These are phyloP conservation scores for Stipa capillata DNA, from an alignment of 176 grass and related monocot species.

Conservation along the genomic window DNA sequence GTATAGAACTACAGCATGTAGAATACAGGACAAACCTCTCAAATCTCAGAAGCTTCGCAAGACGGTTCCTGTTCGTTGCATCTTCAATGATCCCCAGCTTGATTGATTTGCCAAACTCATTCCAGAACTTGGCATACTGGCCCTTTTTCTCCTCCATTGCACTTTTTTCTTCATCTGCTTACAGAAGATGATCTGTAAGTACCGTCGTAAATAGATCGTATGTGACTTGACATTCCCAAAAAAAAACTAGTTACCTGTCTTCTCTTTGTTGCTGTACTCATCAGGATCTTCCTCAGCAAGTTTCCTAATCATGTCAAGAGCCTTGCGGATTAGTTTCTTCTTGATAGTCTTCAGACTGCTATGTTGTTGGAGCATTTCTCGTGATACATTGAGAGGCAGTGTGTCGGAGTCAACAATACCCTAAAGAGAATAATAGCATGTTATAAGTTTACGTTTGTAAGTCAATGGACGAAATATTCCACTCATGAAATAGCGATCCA, in stretches of 20 bases:
- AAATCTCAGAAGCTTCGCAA: conserved; percentile 94
- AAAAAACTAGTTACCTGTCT: conserved; percentile 54
- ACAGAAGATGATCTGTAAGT: conserved; percentile 2
- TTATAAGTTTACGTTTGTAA: not conserved
- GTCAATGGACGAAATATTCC: not conserved
- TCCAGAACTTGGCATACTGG: conserved; percentile 91
- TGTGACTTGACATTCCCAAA: not conserved
- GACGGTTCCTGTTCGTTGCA: conserved; percentile 94
- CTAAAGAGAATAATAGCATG: conserved; percentile 26
- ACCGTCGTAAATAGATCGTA: not conserved
- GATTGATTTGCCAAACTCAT: conserved; percentile 98
- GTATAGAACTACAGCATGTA: not conserved
- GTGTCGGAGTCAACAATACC: conserved; percentile 95
- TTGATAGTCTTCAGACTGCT: conserved; percentile 91
- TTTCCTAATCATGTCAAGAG: conserved; percentile 95
- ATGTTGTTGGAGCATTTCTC: conserved; percentile 99
- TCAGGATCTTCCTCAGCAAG: conserved; percentile 91
- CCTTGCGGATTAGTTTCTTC: conserved; percentile 93
- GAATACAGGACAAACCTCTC: conserved; percentile 50
- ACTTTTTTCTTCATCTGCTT: conserved; percentile 60
- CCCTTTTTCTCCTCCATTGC: conserved; percentile 85
- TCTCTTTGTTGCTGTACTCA: conserved; percentile 89
- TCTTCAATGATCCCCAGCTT: conserved; percentile 99
- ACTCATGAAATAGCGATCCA: not conserved
- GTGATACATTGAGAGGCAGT: conserved; percentile 86